Conservation (phyloP, 805 yeast genomes). For the Saccharomyces jurei region DNA sequence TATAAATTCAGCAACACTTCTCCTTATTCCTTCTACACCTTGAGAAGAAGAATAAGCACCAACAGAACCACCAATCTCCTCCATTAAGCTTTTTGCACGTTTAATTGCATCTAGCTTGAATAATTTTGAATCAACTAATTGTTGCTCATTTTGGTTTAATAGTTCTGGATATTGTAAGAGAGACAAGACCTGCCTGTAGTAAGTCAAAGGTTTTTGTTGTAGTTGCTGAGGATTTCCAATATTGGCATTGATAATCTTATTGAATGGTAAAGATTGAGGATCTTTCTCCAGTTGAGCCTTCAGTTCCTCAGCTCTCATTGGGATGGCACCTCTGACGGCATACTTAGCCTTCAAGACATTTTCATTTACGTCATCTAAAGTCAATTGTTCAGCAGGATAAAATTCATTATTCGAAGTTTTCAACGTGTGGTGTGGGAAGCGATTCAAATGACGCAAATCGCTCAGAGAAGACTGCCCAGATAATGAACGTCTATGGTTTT, state of each 20-base stretch:
- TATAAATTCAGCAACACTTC: constrained; percentile 77
- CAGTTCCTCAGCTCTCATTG: constrained; percentile 86
- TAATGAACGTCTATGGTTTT: neutral
- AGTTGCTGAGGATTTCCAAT: constrained; percentile 98
- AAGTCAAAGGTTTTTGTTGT: constrained; percentile 90
- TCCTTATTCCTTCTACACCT: constrained; percentile 67
- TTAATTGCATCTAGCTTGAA: constrained; percentile 61
- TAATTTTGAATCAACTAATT: constrained; percentile 15
- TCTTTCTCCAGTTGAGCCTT: constrained; percentile 44
- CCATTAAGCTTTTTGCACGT: constrained; percentile 58
- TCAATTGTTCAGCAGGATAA: constrained; percentile 32
- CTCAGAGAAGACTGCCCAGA: neutral
- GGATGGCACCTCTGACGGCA: constrained; percentile 92
- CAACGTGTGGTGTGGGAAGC: neutral
- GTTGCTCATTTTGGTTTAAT: constrained; percentile 30
- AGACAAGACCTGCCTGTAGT: constrained; percentile 85
- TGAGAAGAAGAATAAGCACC: constrained; percentile 96
- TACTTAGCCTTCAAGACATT: constrained; percentile 79
- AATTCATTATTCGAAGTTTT: constrained; percentile 9
- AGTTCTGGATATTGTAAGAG: constrained; percentile 78
- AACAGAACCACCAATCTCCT: constrained; percentile 60
- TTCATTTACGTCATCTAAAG: constrained; percentile 54
- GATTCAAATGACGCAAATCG: neutral
- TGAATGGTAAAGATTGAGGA: constrained; percentile 65
- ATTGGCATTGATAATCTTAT: constrained; percentile 75